Percentiles rank a stretch among this genome's conserved stretches.
phyloP scores from a whole-genome alignment of 768 basidiomycete genomes.

The Zangia roseola region DNA sequence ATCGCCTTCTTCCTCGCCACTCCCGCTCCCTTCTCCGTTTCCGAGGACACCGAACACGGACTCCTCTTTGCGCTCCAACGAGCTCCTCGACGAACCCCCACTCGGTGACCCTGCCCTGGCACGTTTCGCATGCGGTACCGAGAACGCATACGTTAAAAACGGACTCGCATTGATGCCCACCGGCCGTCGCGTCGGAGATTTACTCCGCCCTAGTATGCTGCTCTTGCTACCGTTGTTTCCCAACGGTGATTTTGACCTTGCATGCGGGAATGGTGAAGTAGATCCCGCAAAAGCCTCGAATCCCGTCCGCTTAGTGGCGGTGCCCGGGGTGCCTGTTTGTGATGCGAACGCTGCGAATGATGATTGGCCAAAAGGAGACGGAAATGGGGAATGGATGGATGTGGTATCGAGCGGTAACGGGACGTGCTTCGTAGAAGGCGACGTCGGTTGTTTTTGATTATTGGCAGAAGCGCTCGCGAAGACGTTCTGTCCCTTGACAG shows the following conservation, averaged over 20 bases:
- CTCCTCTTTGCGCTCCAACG: conserved; percentile 39
- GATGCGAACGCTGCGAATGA: conserved; percentile 20
- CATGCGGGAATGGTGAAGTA: conserved; percentile 43
- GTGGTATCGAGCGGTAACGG: conserved; percentile 23
- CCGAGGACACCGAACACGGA: conserved; percentile 30
- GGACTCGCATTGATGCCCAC: conserved; percentile 44
- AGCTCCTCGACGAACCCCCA: conserved; percentile 41
- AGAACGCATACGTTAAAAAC: conserved; percentile 57
- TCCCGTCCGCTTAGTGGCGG: conserved; percentile 49
- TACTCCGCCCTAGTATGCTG: conserved; percentile 38
- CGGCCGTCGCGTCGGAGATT: conserved; percentile 53
- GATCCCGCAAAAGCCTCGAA: conserved; percentile 57
- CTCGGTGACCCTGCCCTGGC: conserved; percentile 51
- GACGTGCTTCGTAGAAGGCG: conserved; percentile 21
- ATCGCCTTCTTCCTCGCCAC: conserved; percentile 46
- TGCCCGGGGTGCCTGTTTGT: conserved; percentile 27
- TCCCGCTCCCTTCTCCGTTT: conserved; percentile 37
- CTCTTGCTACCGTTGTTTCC: conserved; percentile 26
- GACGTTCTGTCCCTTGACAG: conserved; percentile 66
- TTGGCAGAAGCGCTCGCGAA: conserved; percentile 30
- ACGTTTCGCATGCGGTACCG: conserved; percentile 49
- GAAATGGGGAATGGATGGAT: conserved; percentile 18
- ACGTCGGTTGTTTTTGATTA: conserved; percentile 29
- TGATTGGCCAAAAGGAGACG: conserved; percentile 23
- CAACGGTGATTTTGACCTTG: conserved; percentile 53